A percentile compares a stretch with the other conserved stretches of the same genome.
Evolutionary conservation across 75 land plant genomes (phyloP).

Genomic region (Picea sitchensis): DNA sequence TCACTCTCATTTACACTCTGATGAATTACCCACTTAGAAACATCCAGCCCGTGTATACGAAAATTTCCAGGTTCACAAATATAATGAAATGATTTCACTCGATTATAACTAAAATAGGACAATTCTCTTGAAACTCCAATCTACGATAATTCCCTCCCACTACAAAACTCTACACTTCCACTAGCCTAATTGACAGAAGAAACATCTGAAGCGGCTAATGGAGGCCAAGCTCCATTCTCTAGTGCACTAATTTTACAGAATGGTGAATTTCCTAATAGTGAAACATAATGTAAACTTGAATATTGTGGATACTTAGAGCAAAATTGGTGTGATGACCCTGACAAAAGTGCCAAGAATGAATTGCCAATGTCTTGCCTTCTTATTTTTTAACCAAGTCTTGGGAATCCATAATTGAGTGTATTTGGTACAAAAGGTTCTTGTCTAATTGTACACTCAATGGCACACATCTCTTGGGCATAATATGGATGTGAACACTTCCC

Average conservation of each 20-base stretch:
- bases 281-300: constrained; percentile 13
- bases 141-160: constrained; percentile 14
- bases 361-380: constrained; percentile 28
- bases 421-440: constrained; percentile 32
- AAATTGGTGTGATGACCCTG: constrained; percentile 33
- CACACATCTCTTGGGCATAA: constrained; percentile 28
- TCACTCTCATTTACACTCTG: constrained; percentile 16
- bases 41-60: constrained; percentile 11
- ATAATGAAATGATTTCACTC: constrained; percentile 15
- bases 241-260: constrained; percentile 10
- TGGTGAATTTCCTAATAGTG: constrained; percentile 15
- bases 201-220: constrained; percentile 8
- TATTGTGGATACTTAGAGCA: constrained; percentile 24
- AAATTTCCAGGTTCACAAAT: constrained; percentile 14
- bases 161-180: constrained; percentile 12
- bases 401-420: constrained; percentile 15
- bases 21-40: constrained; percentile 10
- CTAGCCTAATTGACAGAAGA: constrained; percentile 1
- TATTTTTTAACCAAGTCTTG: constrained; percentile 8
- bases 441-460: constrained; percentile 14
- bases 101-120: constrained; percentile 8
- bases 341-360: constrained; percentile 54
- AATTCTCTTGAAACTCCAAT: constrained; percentile 17
- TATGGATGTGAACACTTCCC: constrained; percentile 23
- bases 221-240: constrained; percentile 23